A percentile compares a stretch with the other conserved stretches of the same genome.
Conservation (phyloP, 106 monocot species). For the Phalaenopsis aphrodite region DNA sequence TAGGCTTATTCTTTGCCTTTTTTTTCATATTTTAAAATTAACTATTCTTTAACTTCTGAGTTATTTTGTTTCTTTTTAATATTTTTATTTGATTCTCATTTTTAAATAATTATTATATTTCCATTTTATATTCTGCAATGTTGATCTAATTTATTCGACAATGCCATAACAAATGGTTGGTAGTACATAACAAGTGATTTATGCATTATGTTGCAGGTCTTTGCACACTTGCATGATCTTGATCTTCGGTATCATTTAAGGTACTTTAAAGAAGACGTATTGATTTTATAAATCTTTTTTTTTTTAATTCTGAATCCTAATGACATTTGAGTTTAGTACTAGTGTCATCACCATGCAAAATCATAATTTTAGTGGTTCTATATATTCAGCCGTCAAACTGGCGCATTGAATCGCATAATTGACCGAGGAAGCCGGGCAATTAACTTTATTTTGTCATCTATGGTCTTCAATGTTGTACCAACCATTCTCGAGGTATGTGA, state of each 20-base stretch:
- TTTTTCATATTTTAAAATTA: not conserved
- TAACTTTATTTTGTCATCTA: constrained; percentile 83
- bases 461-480: constrained; percentile 93
- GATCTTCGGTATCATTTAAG: constrained; percentile 95
- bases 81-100: not conserved
- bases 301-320: not conserved
- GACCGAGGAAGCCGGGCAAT: constrained; percentile 99
- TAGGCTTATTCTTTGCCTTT: not conserved
- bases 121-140: not conserved
- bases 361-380: constrained; percentile 6
- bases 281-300: not conserved
- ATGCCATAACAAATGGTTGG: not conserved
- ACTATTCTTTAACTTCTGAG: not conserved
- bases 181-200: not conserved
- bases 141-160: not conserved
- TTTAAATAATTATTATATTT: not conserved
- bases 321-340: not conserved
- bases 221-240: constrained; percentile 84
- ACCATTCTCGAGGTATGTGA: constrained; percentile 82
- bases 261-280: constrained; percentile 25
- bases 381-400: constrained; percentile 88
- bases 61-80: not conserved
- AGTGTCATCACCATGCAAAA: not conserved
- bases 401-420: constrained; percentile 92
- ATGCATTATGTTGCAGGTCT: constrained; percentile 46